Percentiles rank a stretch among this genome's conserved stretches.
phyloP scores from a whole-genome alignment of 257 asterid species.

The Cinchona pubescens region DNA sequence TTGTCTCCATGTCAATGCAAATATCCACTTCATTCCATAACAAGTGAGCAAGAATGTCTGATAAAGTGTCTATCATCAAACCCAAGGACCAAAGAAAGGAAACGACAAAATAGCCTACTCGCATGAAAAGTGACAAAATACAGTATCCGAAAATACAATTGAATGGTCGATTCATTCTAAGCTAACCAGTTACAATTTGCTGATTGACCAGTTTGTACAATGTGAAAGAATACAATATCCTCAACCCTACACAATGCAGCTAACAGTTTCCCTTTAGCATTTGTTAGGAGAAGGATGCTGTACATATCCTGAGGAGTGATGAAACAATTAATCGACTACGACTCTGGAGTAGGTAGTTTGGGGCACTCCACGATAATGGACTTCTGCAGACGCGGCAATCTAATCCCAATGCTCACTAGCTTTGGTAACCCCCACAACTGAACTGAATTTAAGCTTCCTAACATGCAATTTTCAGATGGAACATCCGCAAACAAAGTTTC shows the following conservation, averaged over 20 bases:
- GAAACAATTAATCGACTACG: neutral
- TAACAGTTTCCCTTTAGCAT: neutral
- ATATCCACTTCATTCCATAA: neutral
- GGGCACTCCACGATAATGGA: neutral
- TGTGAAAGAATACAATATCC: neutral
- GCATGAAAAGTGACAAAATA: neutral
- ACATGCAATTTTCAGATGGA: neutral
- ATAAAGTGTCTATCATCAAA: neutral
- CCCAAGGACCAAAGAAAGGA: neutral
- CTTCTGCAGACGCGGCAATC: neutral
- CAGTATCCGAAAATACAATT: no score
- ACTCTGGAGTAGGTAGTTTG: neutral
- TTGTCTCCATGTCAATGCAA: no score
- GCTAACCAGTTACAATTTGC: neutral
- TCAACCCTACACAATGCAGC: neutral
- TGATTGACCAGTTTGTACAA: neutral
- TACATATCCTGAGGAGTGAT: neutral
- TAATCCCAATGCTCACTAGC: slow-evolving; percentile 1
- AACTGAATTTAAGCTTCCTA: neutral
- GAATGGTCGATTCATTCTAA: neutral
- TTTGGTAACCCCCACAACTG: slow-evolving; percentile 2
- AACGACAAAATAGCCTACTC: neutral
- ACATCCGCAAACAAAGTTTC: neutral
- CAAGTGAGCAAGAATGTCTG: neutral
- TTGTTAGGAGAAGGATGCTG: neutral